A percentile compares a stretch with the other conserved stretches of the same genome.
Evolutionary conservation across 2,329 filamentous ascomycete species (phyloP).

Genomic region (Nothophaeocryptopus gaeumannii): DNA sequence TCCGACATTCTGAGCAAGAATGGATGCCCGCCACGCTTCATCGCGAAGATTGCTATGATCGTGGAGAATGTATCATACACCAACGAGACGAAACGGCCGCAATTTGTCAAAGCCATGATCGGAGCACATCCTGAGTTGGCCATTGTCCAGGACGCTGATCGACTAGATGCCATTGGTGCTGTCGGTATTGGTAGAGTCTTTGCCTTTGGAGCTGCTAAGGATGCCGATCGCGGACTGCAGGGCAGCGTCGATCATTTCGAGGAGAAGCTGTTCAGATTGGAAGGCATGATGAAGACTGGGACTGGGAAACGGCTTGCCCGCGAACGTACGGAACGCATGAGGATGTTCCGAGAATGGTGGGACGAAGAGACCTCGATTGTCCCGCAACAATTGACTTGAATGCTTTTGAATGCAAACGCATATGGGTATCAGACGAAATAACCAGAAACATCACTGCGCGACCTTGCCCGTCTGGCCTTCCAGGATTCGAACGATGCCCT

Average conservation of each 20-base stretch:
- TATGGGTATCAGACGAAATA: no score
- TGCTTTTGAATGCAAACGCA: no score
- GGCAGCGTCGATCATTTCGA: slow-evolving; percentile 72
- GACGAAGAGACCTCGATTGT: slow-evolving; percentile 42
- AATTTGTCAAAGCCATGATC: slow-evolving; percentile 60
- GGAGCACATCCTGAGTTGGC: slow-evolving; percentile 67
- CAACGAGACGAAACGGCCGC: slow-evolving; percentile 65
- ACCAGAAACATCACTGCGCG: no score
- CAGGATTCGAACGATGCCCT: no score
- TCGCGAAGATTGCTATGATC: slow-evolving; percentile 66
- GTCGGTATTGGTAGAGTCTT: slow-evolving; percentile 79
- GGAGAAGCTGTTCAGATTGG: slow-evolving; percentile 68
- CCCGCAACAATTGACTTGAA: no score
- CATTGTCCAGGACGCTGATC: slow-evolving; percentile 87
- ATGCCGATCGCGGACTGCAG: slow-evolving; percentile 52
- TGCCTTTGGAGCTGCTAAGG: slow-evolving; percentile 68
- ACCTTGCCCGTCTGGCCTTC: no score
- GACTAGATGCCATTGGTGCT: slow-evolving; percentile 85
- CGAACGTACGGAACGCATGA: slow-evolving; percentile 49
- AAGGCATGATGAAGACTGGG: slow-evolving; percentile 58
- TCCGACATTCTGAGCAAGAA: slow-evolving; percentile 54
- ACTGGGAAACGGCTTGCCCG: slow-evolving; percentile 51
- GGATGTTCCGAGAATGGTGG: slow-evolving; percentile 55
- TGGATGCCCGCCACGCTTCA: slow-evolving; percentile 58
- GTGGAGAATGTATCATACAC: slow-evolving; percentile 76